Evolutionary conservation across 106 monocot genomes (phyloP).

Genomic region (Phalaenopsis equestris): DNA sequence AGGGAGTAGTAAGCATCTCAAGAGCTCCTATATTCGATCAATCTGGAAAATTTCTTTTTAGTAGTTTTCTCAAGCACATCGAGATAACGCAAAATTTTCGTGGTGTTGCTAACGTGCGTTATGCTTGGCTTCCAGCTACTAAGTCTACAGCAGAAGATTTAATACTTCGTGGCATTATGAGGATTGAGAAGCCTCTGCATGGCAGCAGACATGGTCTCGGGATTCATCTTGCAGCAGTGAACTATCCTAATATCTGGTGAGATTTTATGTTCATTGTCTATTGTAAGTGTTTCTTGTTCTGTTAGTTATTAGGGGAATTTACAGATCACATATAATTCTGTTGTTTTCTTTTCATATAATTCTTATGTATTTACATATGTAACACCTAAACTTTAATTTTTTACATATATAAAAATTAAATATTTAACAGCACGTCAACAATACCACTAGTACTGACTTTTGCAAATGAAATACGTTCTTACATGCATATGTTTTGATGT

Average conservation of each 20-base stretch:
- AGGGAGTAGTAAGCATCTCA: conserved; percentile 59
- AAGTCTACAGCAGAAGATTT: conserved; percentile 46
- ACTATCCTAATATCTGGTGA: conserved; percentile 60
- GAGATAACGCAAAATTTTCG: conserved; percentile 33
- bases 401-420: no score
- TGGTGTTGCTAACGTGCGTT: conserved; percentile 78
- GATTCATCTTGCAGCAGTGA: conserved; percentile 59
- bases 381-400: no score
- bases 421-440: no score
- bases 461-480: no score
- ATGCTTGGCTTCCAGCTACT: conserved; percentile 80
- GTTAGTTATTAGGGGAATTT: no score
- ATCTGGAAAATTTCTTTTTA: conserved; percentile 31
- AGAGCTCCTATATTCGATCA: conserved; percentile 34
- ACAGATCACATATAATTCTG: no score
- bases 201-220: conserved; percentile 33
- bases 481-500: no score
- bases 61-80: conserved; percentile 58
- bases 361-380: no score
- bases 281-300: background rate
- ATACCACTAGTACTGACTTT: no score
- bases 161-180: conserved; percentile 43
- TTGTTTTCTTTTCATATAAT: no score
- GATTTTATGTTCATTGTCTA: conserved; percentile 7
- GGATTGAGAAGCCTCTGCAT: conserved; percentile 20